Percentiles rank a stretch among this genome's conserved stretches.
phyloP scores from a whole-genome alignment of 2,329 filamentous ascomycete species.

The Emmonsia crescens region DNA sequence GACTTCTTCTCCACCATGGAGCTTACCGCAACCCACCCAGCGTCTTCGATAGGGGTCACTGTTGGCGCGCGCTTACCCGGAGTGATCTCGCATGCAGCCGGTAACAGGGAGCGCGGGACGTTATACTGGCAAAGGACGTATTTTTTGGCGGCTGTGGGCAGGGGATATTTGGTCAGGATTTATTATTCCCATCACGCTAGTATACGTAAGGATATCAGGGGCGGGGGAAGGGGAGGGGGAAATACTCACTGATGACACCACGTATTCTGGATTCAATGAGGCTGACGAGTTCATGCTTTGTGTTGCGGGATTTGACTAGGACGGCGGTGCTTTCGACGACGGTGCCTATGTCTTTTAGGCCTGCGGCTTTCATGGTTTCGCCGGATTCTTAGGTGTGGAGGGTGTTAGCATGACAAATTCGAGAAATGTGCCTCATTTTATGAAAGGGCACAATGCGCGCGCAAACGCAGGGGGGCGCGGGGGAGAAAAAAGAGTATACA shows the following conservation, averaged over 20 bases:
- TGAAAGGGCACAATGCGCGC: background rate
- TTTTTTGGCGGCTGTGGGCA: slow-evolving; percentile 59
- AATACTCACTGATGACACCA: slow-evolving; percentile 66
- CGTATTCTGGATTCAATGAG: slow-evolving; percentile 77
- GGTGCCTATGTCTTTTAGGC: slow-evolving; percentile 86
- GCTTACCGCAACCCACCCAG: slow-evolving; percentile 88
- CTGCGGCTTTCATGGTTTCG: slow-evolving; percentile 94
- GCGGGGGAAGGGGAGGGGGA: background rate
- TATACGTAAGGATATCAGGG: background rate
- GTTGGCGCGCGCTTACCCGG: slow-evolving; percentile 91
- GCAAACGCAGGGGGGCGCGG: background rate
- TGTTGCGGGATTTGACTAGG: slow-evolving; percentile 78
- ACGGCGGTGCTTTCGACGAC: slow-evolving; percentile 81
- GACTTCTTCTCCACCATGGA: slow-evolving; percentile 86
- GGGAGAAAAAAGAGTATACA: slow-evolving; percentile 29
- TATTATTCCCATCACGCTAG: background rate
- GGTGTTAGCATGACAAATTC: slow-evolving; percentile 2
- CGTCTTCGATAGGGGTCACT: slow-evolving; percentile 75
- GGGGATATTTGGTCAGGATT: background rate
- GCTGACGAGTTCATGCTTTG: slow-evolving; percentile 71
- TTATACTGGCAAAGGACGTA: slow-evolving; percentile 98
- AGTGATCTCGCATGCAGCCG: slow-evolving; percentile 62
- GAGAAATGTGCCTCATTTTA: background rate
- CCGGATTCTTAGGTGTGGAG: slow-evolving; percentile 61
- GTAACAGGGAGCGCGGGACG: slow-evolving; percentile 59